phyloP scores from a whole-genome alignment of 139 green algal genomes.

The Chlamydomonas schloesseri region DNA sequence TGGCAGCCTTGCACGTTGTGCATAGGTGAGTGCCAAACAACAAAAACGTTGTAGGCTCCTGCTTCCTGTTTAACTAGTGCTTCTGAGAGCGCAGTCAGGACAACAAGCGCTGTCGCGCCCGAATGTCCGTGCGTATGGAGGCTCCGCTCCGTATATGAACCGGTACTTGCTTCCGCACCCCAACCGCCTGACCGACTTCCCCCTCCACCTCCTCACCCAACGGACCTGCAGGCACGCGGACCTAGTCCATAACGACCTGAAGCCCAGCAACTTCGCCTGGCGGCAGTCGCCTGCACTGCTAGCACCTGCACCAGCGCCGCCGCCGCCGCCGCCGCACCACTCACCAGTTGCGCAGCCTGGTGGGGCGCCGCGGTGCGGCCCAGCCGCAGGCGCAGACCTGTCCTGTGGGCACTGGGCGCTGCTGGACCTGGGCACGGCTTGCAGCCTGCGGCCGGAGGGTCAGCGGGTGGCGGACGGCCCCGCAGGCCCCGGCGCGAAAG shows the following conservation, averaged over 20 bases:
- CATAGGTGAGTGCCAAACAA: conserved; percentile 22
- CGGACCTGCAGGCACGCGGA: background rate
- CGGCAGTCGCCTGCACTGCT: background rate
- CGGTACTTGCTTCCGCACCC: too few relatives aligned
- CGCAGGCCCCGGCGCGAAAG: background rate
- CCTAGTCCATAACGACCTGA: conserved; percentile 11
- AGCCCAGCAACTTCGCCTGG: conserved; percentile 26
- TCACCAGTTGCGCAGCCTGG: too few relatives aligned
- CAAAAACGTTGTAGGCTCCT: too few relatives aligned
- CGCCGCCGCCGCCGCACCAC: background rate
- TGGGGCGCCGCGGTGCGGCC: background rate
- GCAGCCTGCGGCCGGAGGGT: conserved; percentile 11
- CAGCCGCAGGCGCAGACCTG: background rate
- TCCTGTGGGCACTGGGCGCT: background rate
- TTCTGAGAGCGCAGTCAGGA: too few relatives aligned
- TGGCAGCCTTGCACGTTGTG: conserved; percentile 10
- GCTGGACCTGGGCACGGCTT: conserved; percentile 27
- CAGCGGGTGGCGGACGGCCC: conserved; percentile 16
- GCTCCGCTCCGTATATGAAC: too few relatives aligned
- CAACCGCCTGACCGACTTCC: too few relatives aligned
- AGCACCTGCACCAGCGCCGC: background rate
- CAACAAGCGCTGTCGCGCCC: too few relatives aligned
- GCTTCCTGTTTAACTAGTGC: too few relatives aligned
- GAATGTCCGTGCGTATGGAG: too few relatives aligned
- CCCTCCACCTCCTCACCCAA: too few relatives aligned